Evolutionary conservation across 2,329 filamentous ascomycete genomes (phyloP).

Genomic region (Cladosporium cucumerinum): DNA sequence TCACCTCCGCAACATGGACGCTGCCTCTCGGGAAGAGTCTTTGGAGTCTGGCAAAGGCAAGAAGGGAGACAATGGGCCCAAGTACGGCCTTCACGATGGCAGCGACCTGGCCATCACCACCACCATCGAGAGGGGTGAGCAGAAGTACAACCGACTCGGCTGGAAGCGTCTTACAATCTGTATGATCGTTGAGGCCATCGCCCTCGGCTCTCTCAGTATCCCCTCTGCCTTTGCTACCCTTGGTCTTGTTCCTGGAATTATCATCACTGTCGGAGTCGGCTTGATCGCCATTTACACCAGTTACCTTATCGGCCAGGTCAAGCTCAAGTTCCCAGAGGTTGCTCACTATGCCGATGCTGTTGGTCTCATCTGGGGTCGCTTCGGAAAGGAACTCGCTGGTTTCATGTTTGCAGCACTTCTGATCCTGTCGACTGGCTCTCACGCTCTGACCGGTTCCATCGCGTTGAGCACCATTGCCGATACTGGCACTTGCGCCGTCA

Average conservation of each 20-base stretch:
- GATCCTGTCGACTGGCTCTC: slow-evolving; percentile 44
- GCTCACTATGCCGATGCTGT: slow-evolving; percentile 46
- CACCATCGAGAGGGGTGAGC: slow-evolving; percentile 42
- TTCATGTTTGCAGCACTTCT: slow-evolving; percentile 45
- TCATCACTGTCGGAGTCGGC: slow-evolving; percentile 55
- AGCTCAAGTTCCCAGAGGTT: slow-evolving; percentile 46
- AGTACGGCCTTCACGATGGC: slow-evolving; percentile 16
- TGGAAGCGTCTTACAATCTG: slow-evolving; percentile 45
- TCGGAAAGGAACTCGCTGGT: slow-evolving; percentile 43
- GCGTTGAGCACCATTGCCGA: slow-evolving; percentile 43
- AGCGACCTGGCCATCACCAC: slow-evolving; percentile 28
- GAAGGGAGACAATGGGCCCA: slow-evolving; percentile 25
- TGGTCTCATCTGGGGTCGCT: slow-evolving; percentile 40
- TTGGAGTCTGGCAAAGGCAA: slow-evolving; percentile 7
- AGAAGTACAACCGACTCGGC: slow-evolving; percentile 42
- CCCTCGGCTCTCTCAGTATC: slow-evolving; percentile 56
- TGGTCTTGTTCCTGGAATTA: slow-evolving; percentile 56
- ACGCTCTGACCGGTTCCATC: slow-evolving; percentile 46
- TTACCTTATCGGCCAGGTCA: slow-evolving; percentile 61
- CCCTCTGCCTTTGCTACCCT: slow-evolving; percentile 54
- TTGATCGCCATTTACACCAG: slow-evolving; percentile 61
- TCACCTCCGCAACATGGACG: slow-evolving; percentile 1
- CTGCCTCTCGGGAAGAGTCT: slow-evolving; percentile 7
- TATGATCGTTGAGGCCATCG: slow-evolving; percentile 60
- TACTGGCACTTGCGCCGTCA: slow-evolving; percentile 37